A percentile compares a stretch with the other conserved stretches of the same genome.
Evolutionary conservation across 1,284 basidiomycete species (phyloP).

Genomic region (Cutaneotrichosporon curvatum): DNA sequence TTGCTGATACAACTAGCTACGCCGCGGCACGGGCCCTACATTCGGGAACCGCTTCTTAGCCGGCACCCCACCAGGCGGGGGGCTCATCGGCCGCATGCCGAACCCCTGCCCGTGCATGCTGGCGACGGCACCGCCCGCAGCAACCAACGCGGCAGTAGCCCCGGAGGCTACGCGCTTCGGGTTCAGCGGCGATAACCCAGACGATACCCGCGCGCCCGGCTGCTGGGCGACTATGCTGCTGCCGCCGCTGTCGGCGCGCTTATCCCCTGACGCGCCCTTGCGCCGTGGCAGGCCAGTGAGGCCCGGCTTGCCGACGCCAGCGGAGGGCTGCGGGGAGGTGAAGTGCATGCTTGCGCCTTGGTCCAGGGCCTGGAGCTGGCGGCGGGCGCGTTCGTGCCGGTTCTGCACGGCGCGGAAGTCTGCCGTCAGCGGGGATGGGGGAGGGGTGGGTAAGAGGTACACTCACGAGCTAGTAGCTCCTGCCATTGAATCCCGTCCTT

Average conservation of each 20-base stretch:
- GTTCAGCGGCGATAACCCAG: conserved; percentile 41
- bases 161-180: conserved; percentile 27
- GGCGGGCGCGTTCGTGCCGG: conserved; percentile 76
- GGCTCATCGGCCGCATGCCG: conserved; percentile 31
- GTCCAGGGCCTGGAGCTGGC: conserved; percentile 46
- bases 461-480: conserved; percentile 64
- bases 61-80: conserved; percentile 11
- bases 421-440: conserved; percentile 6
- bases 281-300: conserved; percentile 7
- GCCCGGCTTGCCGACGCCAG: conserved; percentile 8
- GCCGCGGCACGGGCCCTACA: no score
- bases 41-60: conserved; percentile 2
- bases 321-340: conserved; percentile 33
- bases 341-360: conserved; percentile 26
- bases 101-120: conserved; percentile 38
- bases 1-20: no score
- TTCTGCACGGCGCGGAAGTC: conserved; percentile 71
- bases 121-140: conserved; percentile 38
- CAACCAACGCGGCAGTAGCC: conserved; percentile 19
- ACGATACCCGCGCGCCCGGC: conserved; percentile 1
- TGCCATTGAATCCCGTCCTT: conserved; percentile 91
- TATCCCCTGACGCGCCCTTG: conserved; percentile 13
- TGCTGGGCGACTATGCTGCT: background rate
- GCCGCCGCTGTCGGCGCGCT: conserved; percentile 6
- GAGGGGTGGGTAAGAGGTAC: conserved; percentile 29